Conservation (phyloP, 805 yeast genomes). For the Barnettozyma sp. region DNA sequence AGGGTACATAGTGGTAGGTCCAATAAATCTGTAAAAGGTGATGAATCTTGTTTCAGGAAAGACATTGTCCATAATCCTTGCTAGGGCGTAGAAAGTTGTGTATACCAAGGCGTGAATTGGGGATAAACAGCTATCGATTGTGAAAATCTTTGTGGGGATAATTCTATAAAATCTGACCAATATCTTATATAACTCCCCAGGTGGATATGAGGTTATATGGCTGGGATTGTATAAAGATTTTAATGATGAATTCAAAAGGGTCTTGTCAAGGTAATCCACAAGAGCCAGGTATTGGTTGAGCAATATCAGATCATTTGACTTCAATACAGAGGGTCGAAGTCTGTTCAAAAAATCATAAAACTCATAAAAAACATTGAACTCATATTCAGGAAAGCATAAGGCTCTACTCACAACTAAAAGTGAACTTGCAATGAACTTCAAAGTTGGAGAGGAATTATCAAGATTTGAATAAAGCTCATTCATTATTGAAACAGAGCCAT, state of each 20-base stretch:
- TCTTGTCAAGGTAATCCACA: constrained; percentile 8
- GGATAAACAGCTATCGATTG: constrained; percentile 7
- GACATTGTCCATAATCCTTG: constrained; percentile 19
- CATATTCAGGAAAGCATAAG: constrained; percentile 19
- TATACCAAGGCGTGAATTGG: constrained; percentile 18
- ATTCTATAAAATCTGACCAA: constrained; percentile 14
- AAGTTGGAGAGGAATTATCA: constrained; percentile 14
- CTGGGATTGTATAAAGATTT: constrained; percentile 4
- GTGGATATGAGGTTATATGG: constrained; percentile 15
- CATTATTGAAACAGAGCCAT: constrained; percentile 16
- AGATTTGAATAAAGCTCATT: constrained; percentile 14
- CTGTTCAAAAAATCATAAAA: constrained; percentile 13
- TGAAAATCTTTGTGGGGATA: constrained; percentile 17
- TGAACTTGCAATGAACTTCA: constrained; percentile 12
- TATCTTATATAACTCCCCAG: constrained; percentile 11
- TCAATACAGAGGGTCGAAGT: constrained; percentile 6
- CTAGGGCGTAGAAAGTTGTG: constrained; percentile 10
- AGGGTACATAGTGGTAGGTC: constrained; percentile 21
- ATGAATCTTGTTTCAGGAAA: constrained; percentile 22
- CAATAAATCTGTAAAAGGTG: constrained; percentile 19
- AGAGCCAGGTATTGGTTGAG: constrained; percentile 7
- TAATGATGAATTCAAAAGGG: constrained; percentile 4
- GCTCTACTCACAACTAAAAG: constrained; percentile 6
- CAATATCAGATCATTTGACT: constrained; percentile 11
- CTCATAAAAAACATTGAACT: constrained; percentile 15